These are phyloP conservation scores for Mortierella sp. DNA, from an alignment of 371 early-diverging fungal genomes.

Conservation along the genomic window DNA sequence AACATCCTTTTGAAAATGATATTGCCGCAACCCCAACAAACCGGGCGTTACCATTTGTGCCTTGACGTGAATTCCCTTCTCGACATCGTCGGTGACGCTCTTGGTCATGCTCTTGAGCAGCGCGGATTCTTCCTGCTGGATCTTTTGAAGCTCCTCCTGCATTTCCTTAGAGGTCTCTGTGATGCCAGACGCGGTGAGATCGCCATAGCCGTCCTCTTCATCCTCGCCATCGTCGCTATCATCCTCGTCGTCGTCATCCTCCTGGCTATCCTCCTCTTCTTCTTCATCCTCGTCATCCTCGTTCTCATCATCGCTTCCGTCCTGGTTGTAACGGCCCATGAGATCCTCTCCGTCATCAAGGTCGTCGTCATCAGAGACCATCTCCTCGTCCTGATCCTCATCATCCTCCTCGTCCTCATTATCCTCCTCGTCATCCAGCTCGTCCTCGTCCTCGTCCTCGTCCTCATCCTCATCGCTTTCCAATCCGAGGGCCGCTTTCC, in stretches of 20 bases:
- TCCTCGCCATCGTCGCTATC: constrained; percentile 40
- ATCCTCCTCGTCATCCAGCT: constrained; percentile 47
- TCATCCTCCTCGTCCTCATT: constrained; percentile 55
- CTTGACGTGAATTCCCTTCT: constrained; percentile 93
- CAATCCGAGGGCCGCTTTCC: constrained; percentile 71
- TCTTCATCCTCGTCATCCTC: constrained; percentile 32
- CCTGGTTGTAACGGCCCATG: constrained; percentile 43
- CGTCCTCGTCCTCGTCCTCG: constrained; percentile 46
- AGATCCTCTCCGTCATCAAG: constrained; percentile 60
- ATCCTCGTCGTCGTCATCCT: constrained; percentile 35
- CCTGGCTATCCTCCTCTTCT: constrained; percentile 50
- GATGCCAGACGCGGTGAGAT: constrained; percentile 27
- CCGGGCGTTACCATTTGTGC: constrained; percentile 62
- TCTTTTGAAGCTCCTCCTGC: constrained; percentile 77
- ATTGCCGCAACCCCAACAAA: neutral
- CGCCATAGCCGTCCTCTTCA: constrained; percentile 54
- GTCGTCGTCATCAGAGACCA: constrained; percentile 41
- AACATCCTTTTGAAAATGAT: neutral
- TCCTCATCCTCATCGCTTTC: constrained; percentile 61
- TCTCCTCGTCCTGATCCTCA: constrained; percentile 55
- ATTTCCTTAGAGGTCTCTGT: constrained; percentile 57
- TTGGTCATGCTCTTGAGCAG: constrained; percentile 43
- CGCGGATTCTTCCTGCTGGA: constrained; percentile 86
- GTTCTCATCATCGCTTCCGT: constrained; percentile 58
- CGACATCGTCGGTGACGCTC: constrained; percentile 83